A percentile compares a stretch with the other conserved stretches of the same genome.
These are phyloP conservation scores for Acanthamoeba triangularis DNA, from an alignment of 208 protist species.

Conservation along the genomic window DNA sequence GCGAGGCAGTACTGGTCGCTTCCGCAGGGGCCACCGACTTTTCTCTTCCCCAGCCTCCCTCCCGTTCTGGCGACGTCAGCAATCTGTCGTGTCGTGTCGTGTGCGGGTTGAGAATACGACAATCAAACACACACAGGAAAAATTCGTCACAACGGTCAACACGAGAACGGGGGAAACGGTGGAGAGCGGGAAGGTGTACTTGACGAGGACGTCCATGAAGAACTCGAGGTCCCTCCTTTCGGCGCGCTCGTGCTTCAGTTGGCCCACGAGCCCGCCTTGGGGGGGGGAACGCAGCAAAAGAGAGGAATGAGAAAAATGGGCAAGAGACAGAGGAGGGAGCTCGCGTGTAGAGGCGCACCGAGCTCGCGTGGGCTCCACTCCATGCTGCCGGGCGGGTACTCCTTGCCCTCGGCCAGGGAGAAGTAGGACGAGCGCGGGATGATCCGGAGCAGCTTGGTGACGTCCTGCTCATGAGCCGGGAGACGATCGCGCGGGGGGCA, in stretches of 20 bases:
- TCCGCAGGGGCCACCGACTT: neutral
- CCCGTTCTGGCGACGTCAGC: neutral
- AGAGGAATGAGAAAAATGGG: neutral
- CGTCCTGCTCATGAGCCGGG: neutral
- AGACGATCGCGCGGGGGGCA: too few relatives aligned
- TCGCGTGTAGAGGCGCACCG: neutral
- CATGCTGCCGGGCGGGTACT: neutral
- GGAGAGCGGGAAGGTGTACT: neutral
- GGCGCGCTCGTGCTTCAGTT: neutral
- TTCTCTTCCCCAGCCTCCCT: neutral
- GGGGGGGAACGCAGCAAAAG: neutral
- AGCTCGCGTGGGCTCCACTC: constrained; percentile 19
- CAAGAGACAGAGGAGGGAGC: neutral
- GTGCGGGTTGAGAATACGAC: too few relatives aligned
- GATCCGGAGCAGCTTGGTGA: neutral
- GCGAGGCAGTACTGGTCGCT: neutral
- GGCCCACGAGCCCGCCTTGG: neutral
- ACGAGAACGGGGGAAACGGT: neutral
- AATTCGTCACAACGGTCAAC: neutral
- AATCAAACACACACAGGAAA: too few relatives aligned
- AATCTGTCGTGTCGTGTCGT: neutral
- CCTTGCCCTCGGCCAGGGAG: constrained; percentile 6
- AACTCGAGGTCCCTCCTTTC: constrained; percentile 56
- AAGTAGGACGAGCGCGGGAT: constrained; percentile 13
- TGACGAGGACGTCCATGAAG: constrained; percentile 52